A percentile compares a stretch with the other conserved stretches of the same genome.
Conservation (phyloP, 768 basidiomycete species). For the Macrolepiota fuliginosa region DNA sequence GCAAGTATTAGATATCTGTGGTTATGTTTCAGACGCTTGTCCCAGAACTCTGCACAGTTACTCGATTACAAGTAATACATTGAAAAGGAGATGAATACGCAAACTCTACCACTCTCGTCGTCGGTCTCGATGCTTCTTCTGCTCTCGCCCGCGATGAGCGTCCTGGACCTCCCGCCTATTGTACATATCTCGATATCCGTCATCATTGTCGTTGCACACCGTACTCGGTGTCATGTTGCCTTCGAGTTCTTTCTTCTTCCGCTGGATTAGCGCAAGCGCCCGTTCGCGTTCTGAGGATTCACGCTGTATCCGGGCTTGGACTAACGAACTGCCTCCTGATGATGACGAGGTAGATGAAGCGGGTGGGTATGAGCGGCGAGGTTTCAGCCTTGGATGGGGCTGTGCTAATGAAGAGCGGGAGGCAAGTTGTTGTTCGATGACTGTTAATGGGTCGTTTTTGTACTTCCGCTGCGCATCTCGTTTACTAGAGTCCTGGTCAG, state of each 20-base stretch:
- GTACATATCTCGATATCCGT: slow-evolving; percentile 67
- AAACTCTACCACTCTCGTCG: slow-evolving; percentile 9
- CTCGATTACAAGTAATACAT: neutral
- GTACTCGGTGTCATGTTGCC: slow-evolving; percentile 74
- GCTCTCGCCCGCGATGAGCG: slow-evolving; percentile 50
- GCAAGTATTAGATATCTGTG: too few species aligned
- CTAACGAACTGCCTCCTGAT: slow-evolving; percentile 23
- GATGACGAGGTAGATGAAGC: slow-evolving; percentile 18
- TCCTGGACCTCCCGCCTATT: slow-evolving; percentile 72
- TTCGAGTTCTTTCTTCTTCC: slow-evolving; percentile 61
- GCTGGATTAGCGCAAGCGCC: slow-evolving; percentile 65
- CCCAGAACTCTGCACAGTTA: neutral
- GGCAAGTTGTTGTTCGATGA: slow-evolving; percentile 66
- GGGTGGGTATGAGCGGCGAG: slow-evolving; percentile 16
- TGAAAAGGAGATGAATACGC: neutral
- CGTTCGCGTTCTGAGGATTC: slow-evolving; percentile 76
- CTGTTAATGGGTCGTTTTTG: slow-evolving; percentile 68
- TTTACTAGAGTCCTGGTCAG: slow-evolving; percentile 35
- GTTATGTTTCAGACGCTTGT: too few species aligned
- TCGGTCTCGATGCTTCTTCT: slow-evolving; percentile 4
- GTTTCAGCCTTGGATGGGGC: slow-evolving; percentile 10
- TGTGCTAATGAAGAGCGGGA: slow-evolving; percentile 30
- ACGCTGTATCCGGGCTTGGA: slow-evolving; percentile 60
- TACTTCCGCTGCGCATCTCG: slow-evolving; percentile 65
- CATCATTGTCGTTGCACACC: slow-evolving; percentile 44